Evolutionary conservation across 768 basidiomycete genomes (phyloP), one percentile per base, ranked within the genome.

Genomic region (Termitomyces sp.): DNA sequence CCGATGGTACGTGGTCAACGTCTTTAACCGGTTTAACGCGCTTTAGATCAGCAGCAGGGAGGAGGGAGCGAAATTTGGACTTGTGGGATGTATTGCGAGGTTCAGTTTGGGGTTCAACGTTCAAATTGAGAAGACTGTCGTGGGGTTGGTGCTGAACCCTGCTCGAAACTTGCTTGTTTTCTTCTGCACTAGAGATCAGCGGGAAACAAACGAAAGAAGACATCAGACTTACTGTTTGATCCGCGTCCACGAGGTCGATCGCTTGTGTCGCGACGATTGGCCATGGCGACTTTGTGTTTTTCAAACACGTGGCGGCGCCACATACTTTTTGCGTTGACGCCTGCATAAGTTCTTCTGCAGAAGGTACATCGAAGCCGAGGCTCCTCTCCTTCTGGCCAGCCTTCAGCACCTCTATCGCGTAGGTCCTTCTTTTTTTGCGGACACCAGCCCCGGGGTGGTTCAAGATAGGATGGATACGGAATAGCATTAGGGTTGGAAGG

Each of bases 241-340:
- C 78, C 76, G 41, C 88, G 81, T 32, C 84, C 82, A 34, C 88
- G 80, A 57, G 78, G 79, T 47, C 82, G 78, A 48, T 89, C 86
- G 48, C 74, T 74, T 49, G 78, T 83, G 60, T 90, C 91, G 52
- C 91, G 83, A 32, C 91, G 79, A 64, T 93, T 93, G 37, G 89
- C 79, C 91, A 93, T 92, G 39, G 90, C 88, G 64, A 93, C 89
- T 70, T 90, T 91, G 68, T 93, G 90, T 66, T 92, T 91, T 71
- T 93, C 91, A 60, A 87, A 91, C 30, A 93, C 90, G 68, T 93
- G 90, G 46, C 90, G 78, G 57, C 90, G 75, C 90, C 90, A 93
- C 90, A 93, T 93, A 66, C 89, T 91, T 71, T 92, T 91, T 6
- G 90, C 91, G 66, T 93, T 93, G 32, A 90, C 88, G 11, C 90